These are phyloP conservation scores for Hanseniaspora nectarophila DNA, from an alignment of 805 yeast species.

Conservation along the genomic window DNA sequence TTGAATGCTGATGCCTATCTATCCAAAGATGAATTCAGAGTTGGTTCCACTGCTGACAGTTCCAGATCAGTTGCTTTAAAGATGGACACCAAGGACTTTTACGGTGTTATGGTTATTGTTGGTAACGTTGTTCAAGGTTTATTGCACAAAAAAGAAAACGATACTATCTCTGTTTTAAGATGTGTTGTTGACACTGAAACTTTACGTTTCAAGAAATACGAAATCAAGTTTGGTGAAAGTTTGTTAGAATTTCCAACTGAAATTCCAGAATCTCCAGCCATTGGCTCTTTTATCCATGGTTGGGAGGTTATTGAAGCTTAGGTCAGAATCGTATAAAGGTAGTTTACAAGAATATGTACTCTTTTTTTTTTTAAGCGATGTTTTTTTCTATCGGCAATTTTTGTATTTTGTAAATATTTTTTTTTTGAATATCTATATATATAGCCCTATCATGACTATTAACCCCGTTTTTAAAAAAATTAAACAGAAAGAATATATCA, in stretches of 20 bases:
- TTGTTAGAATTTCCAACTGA: conserved; percentile 23
- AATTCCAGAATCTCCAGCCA: conserved; percentile 18
- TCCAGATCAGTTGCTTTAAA: conserved; percentile 21
- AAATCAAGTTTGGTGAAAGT: conserved; percentile 22
- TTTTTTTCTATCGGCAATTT: background rate
- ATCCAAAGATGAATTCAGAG: conserved; percentile 19
- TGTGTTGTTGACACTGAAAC: conserved; percentile 17
- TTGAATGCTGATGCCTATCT: conserved; percentile 20
- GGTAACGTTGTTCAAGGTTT: conserved; percentile 30
- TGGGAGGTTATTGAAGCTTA: conserved; percentile 27
- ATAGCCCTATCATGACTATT: too few species aligned
- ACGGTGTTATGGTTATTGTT: conserved; percentile 25
- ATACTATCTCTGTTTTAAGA: conserved; percentile 26
- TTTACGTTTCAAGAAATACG: conserved; percentile 16
- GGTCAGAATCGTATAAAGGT: conserved; percentile 3
- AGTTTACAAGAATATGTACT: background rate
- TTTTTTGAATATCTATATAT: too few species aligned
- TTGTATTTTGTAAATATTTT: too few species aligned
- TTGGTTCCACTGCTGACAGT: conserved; percentile 13
- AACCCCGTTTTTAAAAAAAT: too few species aligned
- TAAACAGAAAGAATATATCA: too few species aligned
- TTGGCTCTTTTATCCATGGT: conserved; percentile 20
- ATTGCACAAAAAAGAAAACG: conserved; percentile 21
- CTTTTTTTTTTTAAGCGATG: background rate
- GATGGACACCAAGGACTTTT: conserved; percentile 20